phyloP scores from a whole-genome alignment of 2,329 filamentous ascomycete species.

The Ophiocordyceps camponoti-saundersi region DNA sequence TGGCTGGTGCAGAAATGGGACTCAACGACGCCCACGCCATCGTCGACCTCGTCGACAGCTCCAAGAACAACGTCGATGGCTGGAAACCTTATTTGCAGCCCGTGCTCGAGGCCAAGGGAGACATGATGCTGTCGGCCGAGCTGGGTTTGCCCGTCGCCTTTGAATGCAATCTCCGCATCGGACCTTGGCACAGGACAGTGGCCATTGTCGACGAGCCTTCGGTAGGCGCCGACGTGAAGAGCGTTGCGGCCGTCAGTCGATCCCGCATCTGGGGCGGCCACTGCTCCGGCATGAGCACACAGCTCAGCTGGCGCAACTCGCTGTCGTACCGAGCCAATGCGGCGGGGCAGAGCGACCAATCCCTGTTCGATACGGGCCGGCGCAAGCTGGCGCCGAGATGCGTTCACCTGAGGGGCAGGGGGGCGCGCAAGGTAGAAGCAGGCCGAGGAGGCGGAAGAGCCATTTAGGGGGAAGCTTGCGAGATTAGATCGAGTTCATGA shows the following conservation, averaged over 20 bases:
- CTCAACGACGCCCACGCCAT: slow-evolving; percentile 8
- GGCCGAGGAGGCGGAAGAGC: neutral
- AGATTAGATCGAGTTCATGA: no score
- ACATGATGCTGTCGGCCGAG: slow-evolving; percentile 8
- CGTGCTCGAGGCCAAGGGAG: slow-evolving; percentile 11
- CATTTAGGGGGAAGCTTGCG: neutral
- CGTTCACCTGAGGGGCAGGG: slow-evolving; percentile 1
- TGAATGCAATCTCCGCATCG: slow-evolving; percentile 9
- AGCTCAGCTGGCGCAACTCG: slow-evolving; percentile 12
- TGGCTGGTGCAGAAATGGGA: slow-evolving; percentile 14
- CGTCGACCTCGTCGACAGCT: slow-evolving; percentile 9
- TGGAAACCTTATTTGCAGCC: slow-evolving; percentile 13
- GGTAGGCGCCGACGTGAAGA: slow-evolving; percentile 8
- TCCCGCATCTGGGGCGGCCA: slow-evolving; percentile 5
- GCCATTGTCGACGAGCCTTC: slow-evolving; percentile 12
- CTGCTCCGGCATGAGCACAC: slow-evolving; percentile 11
- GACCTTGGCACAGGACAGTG: slow-evolving; percentile 6
- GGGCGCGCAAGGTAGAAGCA: neutral
- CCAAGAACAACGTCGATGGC: slow-evolving; percentile 5
- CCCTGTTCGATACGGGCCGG: slow-evolving; percentile 9
- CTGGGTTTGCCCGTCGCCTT: slow-evolving; percentile 13
- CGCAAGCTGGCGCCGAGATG: slow-evolving; percentile 6
- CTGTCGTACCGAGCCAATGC: slow-evolving; percentile 6
- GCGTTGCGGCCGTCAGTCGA: slow-evolving; percentile 4
- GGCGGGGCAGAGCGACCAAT: slow-evolving; percentile 3